Evolutionary conservation across 371 early-diverging fungal species (phyloP).

Genomic region (Rhizomucor miehei): DNA sequence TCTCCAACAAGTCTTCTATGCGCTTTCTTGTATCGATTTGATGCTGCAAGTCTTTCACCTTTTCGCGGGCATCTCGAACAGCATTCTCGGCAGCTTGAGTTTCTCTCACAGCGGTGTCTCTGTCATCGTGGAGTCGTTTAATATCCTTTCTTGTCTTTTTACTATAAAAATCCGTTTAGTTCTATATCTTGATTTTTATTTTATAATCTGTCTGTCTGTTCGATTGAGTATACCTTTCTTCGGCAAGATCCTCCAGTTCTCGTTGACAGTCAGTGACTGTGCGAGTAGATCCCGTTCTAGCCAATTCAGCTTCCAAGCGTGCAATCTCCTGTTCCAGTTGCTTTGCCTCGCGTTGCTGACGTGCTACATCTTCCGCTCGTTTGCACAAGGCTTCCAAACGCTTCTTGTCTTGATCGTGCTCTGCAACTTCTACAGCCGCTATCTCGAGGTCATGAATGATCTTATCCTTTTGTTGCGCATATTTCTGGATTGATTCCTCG

Average conservation of each 20-base stretch:
- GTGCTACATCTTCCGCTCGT: slow-evolving; percentile 37
- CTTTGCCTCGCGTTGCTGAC: slow-evolving; percentile 35
- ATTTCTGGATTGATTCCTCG: slow-evolving; percentile 39
- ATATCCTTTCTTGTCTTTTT: slow-evolving; percentile 47
- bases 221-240: slow-evolving; percentile 44
- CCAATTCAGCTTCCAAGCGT: slow-evolving; percentile 56
- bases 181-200: not conserved
- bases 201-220: too few species aligned
- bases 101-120: slow-evolving; percentile 36
- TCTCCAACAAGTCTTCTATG: slow-evolving; percentile 23
- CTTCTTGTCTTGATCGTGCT: slow-evolving; percentile 17
- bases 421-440: slow-evolving; percentile 17
- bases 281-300: slow-evolving; percentile 56
- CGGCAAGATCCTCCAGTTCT: slow-evolving; percentile 52
- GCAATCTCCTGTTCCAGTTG: slow-evolving; percentile 39
- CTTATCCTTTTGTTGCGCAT: slow-evolving; percentile 30
- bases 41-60: slow-evolving; percentile 29
- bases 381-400: slow-evolving; percentile 19
- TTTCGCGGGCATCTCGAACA: slow-evolving; percentile 44
- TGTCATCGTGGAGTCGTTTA: slow-evolving; percentile 51
- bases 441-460: slow-evolving; percentile 7
- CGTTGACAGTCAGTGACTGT: slow-evolving; percentile 67
- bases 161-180: slow-evolving; percentile 11
- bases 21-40: slow-evolving; percentile 27
- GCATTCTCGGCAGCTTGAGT: slow-evolving; percentile 43